Percentiles rank a stretch among this genome's conserved stretches.
Conservation (phyloP, 176 grass and related monocot genomes). For the Aegilops speltoides region DNA sequence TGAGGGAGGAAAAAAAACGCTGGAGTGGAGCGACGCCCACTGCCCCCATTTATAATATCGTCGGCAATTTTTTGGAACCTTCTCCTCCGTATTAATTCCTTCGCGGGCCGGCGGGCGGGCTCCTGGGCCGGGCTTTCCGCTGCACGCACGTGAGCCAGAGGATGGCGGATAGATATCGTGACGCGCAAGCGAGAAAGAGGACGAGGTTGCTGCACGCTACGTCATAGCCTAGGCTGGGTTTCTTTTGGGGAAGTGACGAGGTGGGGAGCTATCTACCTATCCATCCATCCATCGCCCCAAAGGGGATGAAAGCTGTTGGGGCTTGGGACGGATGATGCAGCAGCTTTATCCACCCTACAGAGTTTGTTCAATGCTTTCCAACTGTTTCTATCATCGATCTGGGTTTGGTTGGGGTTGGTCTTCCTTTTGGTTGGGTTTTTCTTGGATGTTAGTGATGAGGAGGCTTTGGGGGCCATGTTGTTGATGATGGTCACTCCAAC, state of each 20-base stretch:
- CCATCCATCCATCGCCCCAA: neutral
- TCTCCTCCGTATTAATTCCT: neutral
- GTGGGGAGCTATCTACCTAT: neutral
- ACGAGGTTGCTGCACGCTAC: neutral
- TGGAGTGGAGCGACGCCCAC: neutral
- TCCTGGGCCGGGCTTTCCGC: neutral
- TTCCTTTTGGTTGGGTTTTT: neutral
- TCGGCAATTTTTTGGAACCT: neutral
- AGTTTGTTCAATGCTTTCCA: neutral
- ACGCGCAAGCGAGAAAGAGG: neutral
- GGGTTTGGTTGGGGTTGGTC: neutral
- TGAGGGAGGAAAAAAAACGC: conserved; percentile 4
- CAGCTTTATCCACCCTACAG: neutral
- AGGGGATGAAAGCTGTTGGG: neutral
- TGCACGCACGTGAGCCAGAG: neutral
- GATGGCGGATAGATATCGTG: neutral
- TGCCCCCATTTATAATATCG: neutral
- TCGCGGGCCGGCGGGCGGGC: neutral
- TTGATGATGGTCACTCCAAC: neutral
- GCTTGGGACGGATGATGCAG: too few species aligned
- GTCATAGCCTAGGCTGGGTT: neutral
- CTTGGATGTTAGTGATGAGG: neutral
- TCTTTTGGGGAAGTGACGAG: neutral
- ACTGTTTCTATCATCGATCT: neutral
- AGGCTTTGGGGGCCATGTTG: neutral